Percentiles rank a stretch among this genome's conserved stretches.
Evolutionary conservation across 345 rosid species (phyloP).

Genomic region (Camelina neglecta): DNA sequence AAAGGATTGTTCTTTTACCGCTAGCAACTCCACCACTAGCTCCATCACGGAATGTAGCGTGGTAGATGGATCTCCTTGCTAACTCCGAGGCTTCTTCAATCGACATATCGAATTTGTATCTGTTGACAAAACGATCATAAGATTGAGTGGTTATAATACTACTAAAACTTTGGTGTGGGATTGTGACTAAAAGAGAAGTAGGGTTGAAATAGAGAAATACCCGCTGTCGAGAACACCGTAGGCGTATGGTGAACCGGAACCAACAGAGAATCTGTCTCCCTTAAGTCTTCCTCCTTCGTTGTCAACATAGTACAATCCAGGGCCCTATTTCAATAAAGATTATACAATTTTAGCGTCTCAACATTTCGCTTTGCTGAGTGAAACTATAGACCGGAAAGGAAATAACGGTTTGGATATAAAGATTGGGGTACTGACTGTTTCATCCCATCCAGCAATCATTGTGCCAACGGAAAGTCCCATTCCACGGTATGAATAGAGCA

Average conservation of each 20-base stretch:
- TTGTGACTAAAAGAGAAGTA: background rate
- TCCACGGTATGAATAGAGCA: constrained; percentile 88
- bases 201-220: constrained; percentile 44
- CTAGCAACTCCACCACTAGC: constrained; percentile 99
- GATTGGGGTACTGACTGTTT: constrained; percentile 57
- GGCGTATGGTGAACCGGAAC: constrained; percentile 99
- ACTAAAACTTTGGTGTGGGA: background rate
- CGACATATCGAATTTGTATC: constrained; percentile 80
- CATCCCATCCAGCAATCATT: constrained; percentile 99
- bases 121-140: constrained; percentile 20
- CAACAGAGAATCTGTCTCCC: constrained; percentile 89
- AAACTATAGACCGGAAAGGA: background rate
- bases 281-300: constrained; percentile 96
- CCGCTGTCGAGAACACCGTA: constrained; percentile 93
- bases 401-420: background rate
- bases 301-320: constrained; percentile 94
- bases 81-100: constrained; percentile 90
- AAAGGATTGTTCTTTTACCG: constrained; percentile 52
- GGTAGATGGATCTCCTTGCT: constrained; percentile 92
- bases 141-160: background rate
- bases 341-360: background rate
- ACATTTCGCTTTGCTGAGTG: background rate
- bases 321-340: constrained; percentile 58
- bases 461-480: constrained; percentile 98
- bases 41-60: constrained; percentile 95